phyloP scores from a whole-genome alignment of 1,284 basidiomycete species.

The Irpex sp. region DNA sequence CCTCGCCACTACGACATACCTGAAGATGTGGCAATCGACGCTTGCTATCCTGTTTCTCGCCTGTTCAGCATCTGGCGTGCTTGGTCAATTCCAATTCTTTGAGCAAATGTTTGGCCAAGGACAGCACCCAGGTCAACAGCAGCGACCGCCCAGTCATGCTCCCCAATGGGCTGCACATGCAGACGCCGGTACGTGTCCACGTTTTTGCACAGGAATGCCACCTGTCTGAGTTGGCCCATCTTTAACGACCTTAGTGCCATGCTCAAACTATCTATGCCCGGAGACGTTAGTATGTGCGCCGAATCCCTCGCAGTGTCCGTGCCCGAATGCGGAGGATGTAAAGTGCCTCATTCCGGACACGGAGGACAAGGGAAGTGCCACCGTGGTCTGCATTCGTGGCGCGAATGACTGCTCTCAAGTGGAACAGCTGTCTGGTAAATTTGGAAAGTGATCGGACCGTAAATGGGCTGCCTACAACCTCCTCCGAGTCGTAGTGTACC shows the following conservation, averaged over 20 bases:
- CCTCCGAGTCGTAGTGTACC: background rate
- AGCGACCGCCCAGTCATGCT: constrained; percentile 24
- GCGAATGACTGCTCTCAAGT: constrained; percentile 30
- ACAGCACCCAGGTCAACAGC: constrained; percentile 46
- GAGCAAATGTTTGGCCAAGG: constrained; percentile 53
- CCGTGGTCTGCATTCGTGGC: constrained; percentile 36
- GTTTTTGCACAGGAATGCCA: background rate
- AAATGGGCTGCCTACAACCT: background rate
- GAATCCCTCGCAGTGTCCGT: constrained; percentile 36
- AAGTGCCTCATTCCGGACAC: constrained; percentile 36
- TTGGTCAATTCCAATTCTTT: constrained; percentile 60
- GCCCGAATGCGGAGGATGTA: constrained; percentile 37
- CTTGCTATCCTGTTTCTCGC: constrained; percentile 12
- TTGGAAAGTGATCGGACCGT: constrained; percentile 17
- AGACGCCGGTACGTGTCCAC: constrained; percentile 30
- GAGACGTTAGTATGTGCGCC: constrained; percentile 34
- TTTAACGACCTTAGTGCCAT: constrained; percentile 24
- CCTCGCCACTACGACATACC: background rate
- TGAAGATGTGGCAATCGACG: background rate
- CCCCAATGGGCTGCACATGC: constrained; percentile 54
- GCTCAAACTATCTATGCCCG: constrained; percentile 35
- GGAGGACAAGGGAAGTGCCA: constrained; percentile 28
- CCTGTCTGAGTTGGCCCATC: background rate
- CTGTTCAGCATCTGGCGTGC: constrained; percentile 20
- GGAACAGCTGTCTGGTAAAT: constrained; percentile 27